phyloP scores from a whole-genome alignment of 108 stramenopile genomes.

The Chaetoceros muelleri region DNA sequence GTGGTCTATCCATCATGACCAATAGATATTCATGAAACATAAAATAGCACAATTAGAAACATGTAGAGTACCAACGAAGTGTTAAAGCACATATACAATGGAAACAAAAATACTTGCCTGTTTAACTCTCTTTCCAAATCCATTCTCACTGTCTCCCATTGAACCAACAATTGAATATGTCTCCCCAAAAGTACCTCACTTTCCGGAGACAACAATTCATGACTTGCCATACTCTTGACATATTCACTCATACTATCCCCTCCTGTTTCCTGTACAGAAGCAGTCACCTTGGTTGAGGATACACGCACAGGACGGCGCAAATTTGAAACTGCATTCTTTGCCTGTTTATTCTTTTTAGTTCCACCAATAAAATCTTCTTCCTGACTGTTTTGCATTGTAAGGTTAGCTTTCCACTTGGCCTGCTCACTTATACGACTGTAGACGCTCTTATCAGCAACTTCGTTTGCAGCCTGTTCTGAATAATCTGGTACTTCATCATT shows the following conservation, averaged over 20 bases:
- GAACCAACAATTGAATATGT: slow-evolving; percentile 27
- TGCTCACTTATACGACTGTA: slow-evolving; percentile 25
- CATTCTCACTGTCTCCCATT: slow-evolving; percentile 29
- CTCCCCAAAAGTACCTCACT: slow-evolving; percentile 33
- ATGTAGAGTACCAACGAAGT: neutral
- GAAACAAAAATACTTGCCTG: slow-evolving; percentile 16
- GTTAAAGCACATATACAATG: slow-evolving; percentile 1
- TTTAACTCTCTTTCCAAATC: slow-evolving; percentile 24
- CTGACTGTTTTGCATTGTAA: slow-evolving; percentile 10
- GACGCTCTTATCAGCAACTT: slow-evolving; percentile 21
- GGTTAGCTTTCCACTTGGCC: slow-evolving; percentile 21
- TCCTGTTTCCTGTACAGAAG: slow-evolving; percentile 45
- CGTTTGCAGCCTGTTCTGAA: slow-evolving; percentile 24
- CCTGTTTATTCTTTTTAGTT: slow-evolving; percentile 1
- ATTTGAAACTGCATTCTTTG: slow-evolving; percentile 4
- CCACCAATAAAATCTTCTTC: slow-evolving; percentile 7
- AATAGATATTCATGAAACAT: neutral
- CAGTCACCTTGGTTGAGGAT: slow-evolving; percentile 17
- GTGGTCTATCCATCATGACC: slow-evolving; percentile 16
- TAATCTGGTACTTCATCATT: slow-evolving; percentile 15
- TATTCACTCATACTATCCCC: slow-evolving; percentile 37
- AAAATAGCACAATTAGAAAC: neutral
- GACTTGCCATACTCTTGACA: slow-evolving; percentile 39
- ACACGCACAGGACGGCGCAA: neutral
- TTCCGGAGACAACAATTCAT: slow-evolving; percentile 35